Conservation (phyloP, 2,329 filamentous ascomycete genomes). For the Aspergillus cejpii region DNA sequence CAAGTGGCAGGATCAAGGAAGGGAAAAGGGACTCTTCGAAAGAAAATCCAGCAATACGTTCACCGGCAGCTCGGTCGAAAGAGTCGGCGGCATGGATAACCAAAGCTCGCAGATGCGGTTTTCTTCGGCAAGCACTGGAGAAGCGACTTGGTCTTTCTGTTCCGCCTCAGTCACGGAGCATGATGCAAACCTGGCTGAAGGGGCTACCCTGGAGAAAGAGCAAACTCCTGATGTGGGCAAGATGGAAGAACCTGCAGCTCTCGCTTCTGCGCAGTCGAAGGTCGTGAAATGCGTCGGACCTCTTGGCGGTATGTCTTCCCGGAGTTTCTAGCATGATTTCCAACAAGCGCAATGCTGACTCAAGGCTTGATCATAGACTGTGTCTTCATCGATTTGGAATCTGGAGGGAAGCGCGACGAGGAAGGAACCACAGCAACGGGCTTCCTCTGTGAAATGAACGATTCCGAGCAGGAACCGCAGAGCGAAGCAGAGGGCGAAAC, state of each 20-base stretch:
- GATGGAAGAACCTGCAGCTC: background rate
- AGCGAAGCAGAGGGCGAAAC: background rate
- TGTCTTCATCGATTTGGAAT: background rate
- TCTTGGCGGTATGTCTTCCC: background rate
- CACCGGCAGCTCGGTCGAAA: background rate
- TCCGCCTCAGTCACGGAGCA: background rate
- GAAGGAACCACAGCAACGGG: background rate
- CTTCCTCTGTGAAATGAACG: background rate
- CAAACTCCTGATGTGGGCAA: background rate
- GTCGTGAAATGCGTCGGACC: conserved; percentile 1
- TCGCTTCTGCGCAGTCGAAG: background rate
- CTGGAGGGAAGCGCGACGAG: background rate
- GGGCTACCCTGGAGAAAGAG: background rate
- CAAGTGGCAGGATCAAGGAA: background rate
- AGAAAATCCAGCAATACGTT: background rate
- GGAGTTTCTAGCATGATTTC: background rate
- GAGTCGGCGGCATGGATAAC: background rate
- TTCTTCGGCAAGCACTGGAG: background rate
- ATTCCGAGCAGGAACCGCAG: background rate
- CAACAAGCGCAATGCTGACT: background rate
- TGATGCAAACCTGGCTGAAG: background rate
- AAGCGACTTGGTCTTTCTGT: background rate
- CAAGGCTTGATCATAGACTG: background rate
- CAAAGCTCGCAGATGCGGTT: background rate
- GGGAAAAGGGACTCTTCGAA: background rate